These are phyloP conservation scores for Withania somnifera DNA, from an alignment of 305 asterid species.

Conservation along the genomic window DNA sequence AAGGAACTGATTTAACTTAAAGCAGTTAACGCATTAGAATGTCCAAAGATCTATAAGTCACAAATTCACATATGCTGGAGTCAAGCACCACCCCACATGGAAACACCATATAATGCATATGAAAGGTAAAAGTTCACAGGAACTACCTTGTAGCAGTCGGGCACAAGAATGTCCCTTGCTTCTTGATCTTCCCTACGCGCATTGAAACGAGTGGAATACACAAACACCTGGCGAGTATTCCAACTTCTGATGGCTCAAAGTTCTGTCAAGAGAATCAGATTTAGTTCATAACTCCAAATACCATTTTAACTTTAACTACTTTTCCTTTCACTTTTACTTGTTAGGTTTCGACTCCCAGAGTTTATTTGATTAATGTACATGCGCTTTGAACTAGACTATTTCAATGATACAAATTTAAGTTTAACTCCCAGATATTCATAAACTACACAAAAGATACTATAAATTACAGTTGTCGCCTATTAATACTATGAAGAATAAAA, in stretches of 20 bases:
- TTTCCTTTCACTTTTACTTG: too few species aligned
- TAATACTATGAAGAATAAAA: too few species aligned
- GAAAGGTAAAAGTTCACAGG: background rate
- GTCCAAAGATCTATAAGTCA: background rate
- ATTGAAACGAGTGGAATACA: conserved; percentile 88
- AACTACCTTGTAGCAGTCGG: conserved; percentile 77
- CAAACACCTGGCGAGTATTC: conserved; percentile 81
- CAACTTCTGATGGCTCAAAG: conserved; percentile 91
- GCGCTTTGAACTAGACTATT: too few species aligned
- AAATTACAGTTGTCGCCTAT: too few species aligned
- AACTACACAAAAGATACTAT: too few species aligned
- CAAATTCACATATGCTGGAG: background rate
- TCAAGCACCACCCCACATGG: background rate
- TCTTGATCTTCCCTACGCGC: conserved; percentile 82
- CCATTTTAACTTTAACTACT: background rate
- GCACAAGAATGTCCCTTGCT: conserved; percentile 55
- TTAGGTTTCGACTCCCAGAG: too few species aligned
- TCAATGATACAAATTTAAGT: too few species aligned
- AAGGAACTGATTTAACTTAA: background rate
- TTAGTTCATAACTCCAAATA: too few species aligned
- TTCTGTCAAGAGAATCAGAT: conserved; percentile 34
- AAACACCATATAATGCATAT: background rate
- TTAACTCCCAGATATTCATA: too few species aligned
- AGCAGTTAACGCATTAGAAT: background rate
- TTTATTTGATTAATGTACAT: too few species aligned